Percentiles rank a stretch among this genome's conserved stretches.
Evolutionary conservation across 208 protist species (phyloP).

Genomic region (Endotrypanum monterogeii): DNA sequence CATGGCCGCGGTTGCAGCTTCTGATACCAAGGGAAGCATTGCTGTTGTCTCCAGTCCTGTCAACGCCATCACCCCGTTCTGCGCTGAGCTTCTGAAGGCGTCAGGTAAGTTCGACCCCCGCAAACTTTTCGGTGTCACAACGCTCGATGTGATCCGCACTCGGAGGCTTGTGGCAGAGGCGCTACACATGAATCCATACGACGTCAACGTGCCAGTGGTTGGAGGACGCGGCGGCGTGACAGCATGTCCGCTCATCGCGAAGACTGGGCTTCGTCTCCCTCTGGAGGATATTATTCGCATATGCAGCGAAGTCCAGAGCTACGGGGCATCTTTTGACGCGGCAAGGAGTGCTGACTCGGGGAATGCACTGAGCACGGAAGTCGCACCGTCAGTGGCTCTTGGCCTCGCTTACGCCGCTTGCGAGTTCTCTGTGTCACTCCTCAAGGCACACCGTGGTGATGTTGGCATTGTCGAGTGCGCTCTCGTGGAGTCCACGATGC

Average conservation of each 20-base stretch:
- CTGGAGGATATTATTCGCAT: constrained; percentile 62
- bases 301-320: constrained; percentile 58
- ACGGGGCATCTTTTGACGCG: constrained; percentile 38
- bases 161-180: constrained; percentile 58
- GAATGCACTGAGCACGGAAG: constrained; percentile 36
- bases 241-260: constrained; percentile 89
- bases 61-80: constrained; percentile 93
- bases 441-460: constrained; percentile 82
- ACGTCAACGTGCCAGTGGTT: constrained; percentile 91
- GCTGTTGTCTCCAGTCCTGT: constrained; percentile 93
- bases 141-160: constrained; percentile 89
- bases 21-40: constrained; percentile 75
- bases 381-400: constrained; percentile 45
- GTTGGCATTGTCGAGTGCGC: constrained; percentile 82
- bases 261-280: constrained; percentile 67
- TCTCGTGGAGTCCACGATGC: constrained; percentile 73
- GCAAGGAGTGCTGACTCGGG: constrained; percentile 6
- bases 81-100: constrained; percentile 83
- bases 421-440: constrained; percentile 66
- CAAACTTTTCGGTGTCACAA: constrained; percentile 93
- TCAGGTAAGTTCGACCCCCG: constrained; percentile 76
- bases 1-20: constrained; percentile 71
- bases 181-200: constrained; percentile 74
- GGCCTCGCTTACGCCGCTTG: constrained; percentile 63
- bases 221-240: constrained; percentile 93